Evolutionary conservation across 495 filamentous ascomycete species (phyloP).

Genomic region (Neurospora sp.): DNA sequence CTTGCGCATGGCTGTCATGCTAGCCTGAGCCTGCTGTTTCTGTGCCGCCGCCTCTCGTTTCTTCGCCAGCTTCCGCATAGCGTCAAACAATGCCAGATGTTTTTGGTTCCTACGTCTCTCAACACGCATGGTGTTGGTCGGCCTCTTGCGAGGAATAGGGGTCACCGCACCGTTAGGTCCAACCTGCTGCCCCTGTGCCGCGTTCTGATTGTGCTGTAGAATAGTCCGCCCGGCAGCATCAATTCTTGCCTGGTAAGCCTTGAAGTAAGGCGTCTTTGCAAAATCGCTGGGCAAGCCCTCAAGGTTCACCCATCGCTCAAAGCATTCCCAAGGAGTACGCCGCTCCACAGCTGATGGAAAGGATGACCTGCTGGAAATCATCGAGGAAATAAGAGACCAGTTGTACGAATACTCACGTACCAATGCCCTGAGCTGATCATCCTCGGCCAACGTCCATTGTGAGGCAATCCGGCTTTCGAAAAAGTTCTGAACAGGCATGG

Average conservation of each 20-base stretch:
- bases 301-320: conserved; percentile 86
- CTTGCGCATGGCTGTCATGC: conserved; percentile 60
- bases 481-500: conserved; percentile 80
- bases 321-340: conserved; percentile 96
- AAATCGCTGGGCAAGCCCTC: conserved; percentile 86
- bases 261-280: conserved; percentile 87
- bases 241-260: conserved; percentile 69
- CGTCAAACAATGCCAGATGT: conserved; percentile 80
- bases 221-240: conserved; percentile 63
- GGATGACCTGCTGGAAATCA: conserved; percentile 59
- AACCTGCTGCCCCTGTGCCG: conserved; percentile 41
- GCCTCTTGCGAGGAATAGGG: conserved; percentile 47
- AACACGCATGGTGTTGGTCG: conserved; percentile 65
- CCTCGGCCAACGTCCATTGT: conserved; percentile 83
- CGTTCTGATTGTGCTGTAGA: conserved; percentile 50
- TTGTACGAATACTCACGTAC: conserved; percentile 94
- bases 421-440: conserved; percentile 73
- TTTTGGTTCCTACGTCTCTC: conserved; percentile 77
- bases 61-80: conserved; percentile 90
- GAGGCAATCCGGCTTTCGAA: conserved; percentile 79
- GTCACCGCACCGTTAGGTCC: conserved; percentile 47
- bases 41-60: conserved; percentile 76
- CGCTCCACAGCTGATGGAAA: conserved; percentile 79
- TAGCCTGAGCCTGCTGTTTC: conserved; percentile 75
- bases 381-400: conserved; percentile 83